phyloP scores from a whole-genome alignment of 345 rosid species.

The Salix suchowensis region DNA sequence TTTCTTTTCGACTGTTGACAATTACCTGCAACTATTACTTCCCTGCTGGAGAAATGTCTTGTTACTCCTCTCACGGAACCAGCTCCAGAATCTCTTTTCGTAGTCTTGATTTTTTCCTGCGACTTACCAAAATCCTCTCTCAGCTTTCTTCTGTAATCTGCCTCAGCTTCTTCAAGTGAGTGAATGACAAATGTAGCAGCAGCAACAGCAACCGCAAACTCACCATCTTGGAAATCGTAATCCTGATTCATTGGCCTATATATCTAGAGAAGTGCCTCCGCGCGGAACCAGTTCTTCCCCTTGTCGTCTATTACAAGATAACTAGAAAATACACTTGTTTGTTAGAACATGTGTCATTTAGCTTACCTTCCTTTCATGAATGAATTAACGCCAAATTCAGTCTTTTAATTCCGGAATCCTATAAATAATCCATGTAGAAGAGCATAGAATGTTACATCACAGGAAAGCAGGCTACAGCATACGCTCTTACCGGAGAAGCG shows the following conservation, averaged over 20 bases:
- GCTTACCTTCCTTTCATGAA: neutral
- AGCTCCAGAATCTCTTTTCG: conserved; percentile 7
- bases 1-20: too few species aligned
- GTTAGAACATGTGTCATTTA: neutral
- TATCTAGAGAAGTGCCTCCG: conserved; percentile 24
- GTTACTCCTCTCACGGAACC: conserved; percentile 9
- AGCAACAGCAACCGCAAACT: conserved; percentile 55
- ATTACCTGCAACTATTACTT: conserved; percentile 7
- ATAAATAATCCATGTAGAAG: neutral
- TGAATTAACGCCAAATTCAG: neutral
- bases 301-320: conserved; percentile 22
- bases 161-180: conserved; percentile 40
- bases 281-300: conserved; percentile 38
- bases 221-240: conserved; percentile 26
- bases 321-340: neutral
- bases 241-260: conserved; percentile 32
- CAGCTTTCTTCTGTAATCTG: conserved; percentile 19
- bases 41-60: conserved; percentile 19
- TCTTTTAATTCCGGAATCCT: neutral
- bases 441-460: neutral
- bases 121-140: conserved; percentile 40
- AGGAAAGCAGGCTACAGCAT: neutral
- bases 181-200: conserved; percentile 48
- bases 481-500: too few species aligned
- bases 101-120: conserved; percentile 17